Evolutionary conservation across 2,329 filamentous ascomycete species (phyloP), one percentile per base, ranked within the genome.

Genomic region (Colletotrichum zoysiae): DNA sequence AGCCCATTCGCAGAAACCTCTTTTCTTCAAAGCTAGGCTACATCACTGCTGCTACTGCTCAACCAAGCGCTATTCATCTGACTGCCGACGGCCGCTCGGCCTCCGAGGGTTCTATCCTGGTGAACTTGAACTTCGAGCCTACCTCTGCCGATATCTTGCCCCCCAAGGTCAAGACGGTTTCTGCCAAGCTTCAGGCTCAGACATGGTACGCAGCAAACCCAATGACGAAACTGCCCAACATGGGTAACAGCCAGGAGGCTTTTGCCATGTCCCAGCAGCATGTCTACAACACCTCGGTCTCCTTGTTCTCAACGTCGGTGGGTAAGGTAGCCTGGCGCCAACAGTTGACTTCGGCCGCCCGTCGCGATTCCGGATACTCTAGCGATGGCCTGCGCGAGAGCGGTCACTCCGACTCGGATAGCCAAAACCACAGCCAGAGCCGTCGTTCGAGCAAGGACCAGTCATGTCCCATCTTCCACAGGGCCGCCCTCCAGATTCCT

Each of bases 281-380:
- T 55, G 82, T 81, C 46, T 90, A 88, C 78, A 82, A 83, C 3
- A 84, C 81, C 20, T 84, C 84, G 1, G 82, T 82, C 23, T 74
- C 79, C 14, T 79, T 89, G 7, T 80, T 82, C 50, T 76, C 83
- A 16, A 76, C 80, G 5, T 69, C 81, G 0, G 59, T 84, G 5
- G 80, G 79, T 7, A 77, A 79, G 18, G 70, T 82, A 14, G 74
- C 75, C 30, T 90, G 88, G 88, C 75, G 73, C 26, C 78, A 83
- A 65, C 78, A 80, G 42, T 76, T 80, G 35, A 76, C 78, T 11
- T 68, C 75, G 3, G 74, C 77, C 33, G 76, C 76, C 1, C 82
- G 86, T 40, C 83, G 87, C 26, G 87, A 89, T 76, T 89, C 87
- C 2, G 87, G 87, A 9, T 89, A 89, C 76, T 82, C 82, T 16